phyloP scores from a whole-genome alignment of 768 basidiomycete species.

The Tricholomella constricta region DNA sequence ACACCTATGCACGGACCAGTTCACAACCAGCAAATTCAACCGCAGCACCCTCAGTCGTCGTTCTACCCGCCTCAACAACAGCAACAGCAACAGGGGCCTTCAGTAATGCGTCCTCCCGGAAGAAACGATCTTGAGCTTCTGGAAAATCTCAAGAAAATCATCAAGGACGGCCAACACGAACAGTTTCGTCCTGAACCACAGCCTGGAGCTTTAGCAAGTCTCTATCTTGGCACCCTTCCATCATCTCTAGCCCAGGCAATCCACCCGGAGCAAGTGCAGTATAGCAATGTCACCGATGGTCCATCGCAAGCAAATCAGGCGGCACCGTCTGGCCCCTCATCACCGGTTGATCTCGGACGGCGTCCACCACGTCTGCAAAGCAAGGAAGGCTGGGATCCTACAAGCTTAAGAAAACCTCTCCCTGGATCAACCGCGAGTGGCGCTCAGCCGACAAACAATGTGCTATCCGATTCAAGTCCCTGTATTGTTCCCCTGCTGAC shows the following conservation, averaged over 20 bases:
- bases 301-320: slow-evolving; percentile 37
- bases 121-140: slow-evolving; percentile 72
- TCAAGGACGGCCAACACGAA: slow-evolving; percentile 73
- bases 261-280: slow-evolving; percentile 25
- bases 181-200: slow-evolving; percentile 67
- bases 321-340: slow-evolving; percentile 20
- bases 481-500: slow-evolving; percentile 16
- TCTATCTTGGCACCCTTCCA: slow-evolving; percentile 60
- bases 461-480: slow-evolving; percentile 25
- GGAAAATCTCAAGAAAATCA: slow-evolving; percentile 72
- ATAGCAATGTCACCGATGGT: slow-evolving; percentile 16
- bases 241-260: slow-evolving; percentile 19
- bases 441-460: slow-evolving; percentile 33
- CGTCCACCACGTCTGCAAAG: slow-evolving; percentile 27
- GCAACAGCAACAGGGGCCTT: slow-evolving; percentile 13
- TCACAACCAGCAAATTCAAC: slow-evolving; percentile 29
- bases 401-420: slow-evolving; percentile 18
- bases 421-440: slow-evolving; percentile 20
- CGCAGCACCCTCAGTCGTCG: slow-evolving; percentile 22
- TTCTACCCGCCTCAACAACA: slow-evolving; percentile 22
- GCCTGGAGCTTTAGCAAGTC: slow-evolving; percentile 60
- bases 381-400: slow-evolving; percentile 29
- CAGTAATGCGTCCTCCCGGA: slow-evolving; percentile 46
- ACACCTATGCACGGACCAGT: slow-evolving; percentile 28
- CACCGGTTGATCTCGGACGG: slow-evolving; percentile 24